phyloP scores from a whole-genome alignment of 345 rosid genomes.

The Mercurialis annua region DNA sequence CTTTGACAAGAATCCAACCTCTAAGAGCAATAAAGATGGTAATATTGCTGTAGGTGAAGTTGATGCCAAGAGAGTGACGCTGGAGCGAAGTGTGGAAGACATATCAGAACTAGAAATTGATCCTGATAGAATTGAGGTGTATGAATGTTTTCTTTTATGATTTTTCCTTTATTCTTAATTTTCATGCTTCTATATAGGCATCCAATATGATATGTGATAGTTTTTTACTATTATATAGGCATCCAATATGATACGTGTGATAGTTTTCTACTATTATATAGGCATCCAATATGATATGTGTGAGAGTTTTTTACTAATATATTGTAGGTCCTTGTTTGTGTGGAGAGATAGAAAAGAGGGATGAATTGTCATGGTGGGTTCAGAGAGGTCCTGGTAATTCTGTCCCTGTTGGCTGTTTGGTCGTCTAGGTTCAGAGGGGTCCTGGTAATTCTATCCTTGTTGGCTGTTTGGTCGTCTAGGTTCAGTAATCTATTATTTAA shows the following conservation, averaged over 20 bases:
- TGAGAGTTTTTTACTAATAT: too few relatives aligned
- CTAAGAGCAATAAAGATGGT: slow-evolving; percentile 33
- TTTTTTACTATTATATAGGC: not conserved
- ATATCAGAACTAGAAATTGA: slow-evolving; percentile 53
- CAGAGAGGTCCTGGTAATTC: too few relatives aligned
- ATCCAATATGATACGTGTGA: not conserved
- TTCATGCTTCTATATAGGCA: not conserved
- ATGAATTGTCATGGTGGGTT: too few relatives aligned
- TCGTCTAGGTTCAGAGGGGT: not conserved
- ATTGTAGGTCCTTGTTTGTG: too few relatives aligned
- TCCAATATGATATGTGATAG: not conserved
- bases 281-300: not conserved
- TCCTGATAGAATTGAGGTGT: slow-evolving; percentile 82
- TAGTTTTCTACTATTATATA: not conserved
- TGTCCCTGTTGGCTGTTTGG: too few relatives aligned
- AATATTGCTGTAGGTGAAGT: slow-evolving; percentile 47
- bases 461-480: too few relatives aligned
- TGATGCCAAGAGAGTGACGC: slow-evolving; percentile 54
- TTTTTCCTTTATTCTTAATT: not conserved
- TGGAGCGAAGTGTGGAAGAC: slow-evolving; percentile 68
- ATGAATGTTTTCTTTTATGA: slow-evolving; percentile 7
- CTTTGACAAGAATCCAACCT: slow-evolving; percentile 41
- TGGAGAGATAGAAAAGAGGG: too few relatives aligned
- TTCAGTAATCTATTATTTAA: too few relatives aligned
- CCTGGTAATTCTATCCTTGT: too few relatives aligned